Evolutionary conservation across 768 basidiomycete genomes (phyloP), one percentile per base, ranked within the genome.

Genomic region (Auricularia cornea): DNA sequence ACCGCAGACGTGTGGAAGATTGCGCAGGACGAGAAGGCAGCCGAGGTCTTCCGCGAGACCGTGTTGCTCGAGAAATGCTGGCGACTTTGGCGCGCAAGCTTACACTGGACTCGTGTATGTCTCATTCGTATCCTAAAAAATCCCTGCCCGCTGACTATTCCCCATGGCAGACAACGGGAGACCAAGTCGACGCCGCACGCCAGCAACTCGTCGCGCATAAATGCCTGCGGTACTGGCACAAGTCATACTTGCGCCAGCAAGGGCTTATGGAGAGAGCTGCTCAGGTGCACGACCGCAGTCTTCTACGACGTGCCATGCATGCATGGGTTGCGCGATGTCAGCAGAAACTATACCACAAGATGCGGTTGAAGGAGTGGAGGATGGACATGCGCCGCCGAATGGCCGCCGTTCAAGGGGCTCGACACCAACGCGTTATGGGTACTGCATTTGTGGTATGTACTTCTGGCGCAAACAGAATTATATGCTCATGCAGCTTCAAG

Each of bases 91-190:
- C 78, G 77, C 56, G 82, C 84, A 69, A 85, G 86, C 2, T 82
- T 82, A 68, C 73, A 82, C 54, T 92, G 92, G 90, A 83, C 90
- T 68, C 74, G 79, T 65, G 92, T 92, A 74, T 64, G 90, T 78
- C 54, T 16, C 23, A 18, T 18, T 20, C 44, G 2, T 48, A 31
- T 23, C n/a, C 59, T 23, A 48, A 63, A 41, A 28, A 28, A 63
- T 63, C 35, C 51, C 54, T 60, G 48, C 66, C 40, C 65, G n/a
- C n/a, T n/a, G n/a, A n/a, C 61, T 68, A 64, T 60, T 59, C 64
- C 35, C 60, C 32, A 64, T 63, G 59, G n/a, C 67, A 94, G 92
- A 85, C 82, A n/a, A 92, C 89, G 14, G 77, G 82, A 65, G 72
- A 79, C 62, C 89, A 94, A 72, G 83, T 93, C 59, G 77, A 76